A percentile compares a stretch with the other conserved stretches of the same genome.
These are phyloP conservation scores for Teratosphaeria viscida DNA, from an alignment of 2,329 filamentous ascomycete species.

Conservation along the genomic window DNA sequence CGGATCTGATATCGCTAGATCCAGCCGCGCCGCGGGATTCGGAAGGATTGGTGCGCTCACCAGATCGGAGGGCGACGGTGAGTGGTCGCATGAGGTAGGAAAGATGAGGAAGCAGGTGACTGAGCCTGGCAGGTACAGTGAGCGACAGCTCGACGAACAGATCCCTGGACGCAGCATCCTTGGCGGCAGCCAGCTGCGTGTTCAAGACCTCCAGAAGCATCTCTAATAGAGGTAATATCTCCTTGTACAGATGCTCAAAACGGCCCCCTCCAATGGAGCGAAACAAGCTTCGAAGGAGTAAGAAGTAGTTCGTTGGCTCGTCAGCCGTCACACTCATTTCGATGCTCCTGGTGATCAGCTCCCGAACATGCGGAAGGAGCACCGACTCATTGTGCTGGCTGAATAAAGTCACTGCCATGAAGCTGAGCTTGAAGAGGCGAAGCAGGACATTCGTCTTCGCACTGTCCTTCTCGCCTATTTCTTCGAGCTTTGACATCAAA, in stretches of 20 bases:
- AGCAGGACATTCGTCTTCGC: constrained; percentile 88
- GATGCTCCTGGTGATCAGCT: constrained; percentile 95
- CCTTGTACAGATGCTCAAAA: constrained; percentile 97
- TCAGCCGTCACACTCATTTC: constrained; percentile 91
- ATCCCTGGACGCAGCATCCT: constrained; percentile 84
- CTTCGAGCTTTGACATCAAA: constrained; percentile 89
- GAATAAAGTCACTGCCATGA: constrained; percentile 98
- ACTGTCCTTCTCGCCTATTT: constrained; percentile 85
- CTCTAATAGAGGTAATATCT: constrained; percentile 88
- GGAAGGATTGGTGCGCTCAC: constrained; percentile 28
- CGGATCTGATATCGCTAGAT: constrained; percentile 8
- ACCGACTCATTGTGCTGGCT: constrained; percentile 92
- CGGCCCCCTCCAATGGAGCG: constrained; percentile 93
- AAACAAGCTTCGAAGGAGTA: constrained; percentile 84
- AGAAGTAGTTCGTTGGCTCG: constrained; percentile 97
- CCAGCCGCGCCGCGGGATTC: constrained; percentile 4
- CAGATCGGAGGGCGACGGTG: constrained; percentile 86
- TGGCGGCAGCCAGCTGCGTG: constrained; percentile 82
- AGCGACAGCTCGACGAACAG: constrained; percentile 94
- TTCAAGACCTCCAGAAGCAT: constrained; percentile 98
- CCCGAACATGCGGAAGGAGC: constrained; percentile 86
- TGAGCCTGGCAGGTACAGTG: constrained; percentile 86
- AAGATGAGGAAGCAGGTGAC: constrained; percentile 87
- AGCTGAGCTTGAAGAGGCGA: constrained; percentile 91
- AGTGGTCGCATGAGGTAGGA: constrained; percentile 95